phyloP scores from a whole-genome alignment of 2,329 filamentous ascomycete species.

The Fusarium staphyleae region DNA sequence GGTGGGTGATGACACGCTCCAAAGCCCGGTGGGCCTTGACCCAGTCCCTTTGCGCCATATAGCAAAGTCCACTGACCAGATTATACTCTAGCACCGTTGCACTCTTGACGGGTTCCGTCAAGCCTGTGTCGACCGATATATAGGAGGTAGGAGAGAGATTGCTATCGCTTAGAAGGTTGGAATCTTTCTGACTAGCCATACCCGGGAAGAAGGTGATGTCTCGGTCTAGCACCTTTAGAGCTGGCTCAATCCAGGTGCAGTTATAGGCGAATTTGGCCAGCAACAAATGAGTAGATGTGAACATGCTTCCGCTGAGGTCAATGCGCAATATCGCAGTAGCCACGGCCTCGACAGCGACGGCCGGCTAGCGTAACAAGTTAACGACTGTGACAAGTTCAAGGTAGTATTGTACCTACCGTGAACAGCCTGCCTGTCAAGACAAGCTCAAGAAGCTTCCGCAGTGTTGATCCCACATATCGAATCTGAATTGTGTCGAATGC shows the following conservation, averaged over 20 bases:
- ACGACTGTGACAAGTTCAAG: slow-evolving; percentile 18
- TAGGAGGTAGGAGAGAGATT: slow-evolving; percentile 59
- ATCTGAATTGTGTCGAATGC: slow-evolving; percentile 60
- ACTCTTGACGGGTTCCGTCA: slow-evolving; percentile 62
- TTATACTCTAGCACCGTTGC: slow-evolving; percentile 71
- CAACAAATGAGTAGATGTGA: slow-evolving; percentile 68
- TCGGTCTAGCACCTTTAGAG: slow-evolving; percentile 68
- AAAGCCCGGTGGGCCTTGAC: slow-evolving; percentile 66
- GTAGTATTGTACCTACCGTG: slow-evolving; percentile 46
- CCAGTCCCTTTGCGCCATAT: slow-evolving; percentile 69
- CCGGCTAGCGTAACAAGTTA: slow-evolving; percentile 48
- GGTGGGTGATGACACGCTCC: slow-evolving; percentile 71
- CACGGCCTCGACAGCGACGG: slow-evolving; percentile 55
- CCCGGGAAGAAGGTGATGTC: slow-evolving; percentile 71
- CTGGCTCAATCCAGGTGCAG: slow-evolving; percentile 59
- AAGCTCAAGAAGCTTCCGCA: slow-evolving; percentile 54
- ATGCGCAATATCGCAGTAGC: slow-evolving; percentile 66
- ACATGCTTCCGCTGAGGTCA: slow-evolving; percentile 70
- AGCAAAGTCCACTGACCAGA: slow-evolving; percentile 68
- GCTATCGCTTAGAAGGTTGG: slow-evolving; percentile 55
- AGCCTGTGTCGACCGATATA: slow-evolving; percentile 64
- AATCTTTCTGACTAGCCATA: slow-evolving; percentile 46
- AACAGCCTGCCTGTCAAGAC: slow-evolving; percentile 51
- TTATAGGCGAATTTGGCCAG: slow-evolving; percentile 67
- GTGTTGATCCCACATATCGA: slow-evolving; percentile 55